These are phyloP conservation scores for Aspergillus eucalypticola DNA, from an alignment of 2,329 filamentous ascomycete species.

Conservation along the genomic window DNA sequence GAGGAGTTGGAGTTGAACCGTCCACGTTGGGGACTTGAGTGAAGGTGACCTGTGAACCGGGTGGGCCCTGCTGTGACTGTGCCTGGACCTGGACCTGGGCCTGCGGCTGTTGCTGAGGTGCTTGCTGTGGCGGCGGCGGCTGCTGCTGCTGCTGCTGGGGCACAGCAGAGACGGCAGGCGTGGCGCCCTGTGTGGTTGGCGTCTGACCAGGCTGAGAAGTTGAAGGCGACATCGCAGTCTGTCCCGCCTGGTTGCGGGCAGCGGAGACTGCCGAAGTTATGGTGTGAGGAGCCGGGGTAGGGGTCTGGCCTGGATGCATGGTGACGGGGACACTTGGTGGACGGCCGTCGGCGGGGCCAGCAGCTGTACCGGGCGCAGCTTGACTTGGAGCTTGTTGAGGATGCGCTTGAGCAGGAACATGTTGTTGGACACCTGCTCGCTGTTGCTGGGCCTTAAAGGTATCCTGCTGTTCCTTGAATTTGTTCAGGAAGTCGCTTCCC, in stretches of 20 bases:
- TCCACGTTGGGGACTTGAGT: slow-evolving; percentile 34
- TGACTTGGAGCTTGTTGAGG: slow-evolving; percentile 20
- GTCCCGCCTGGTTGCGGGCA: slow-evolving; percentile 42
- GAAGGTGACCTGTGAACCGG: slow-evolving; percentile 31
- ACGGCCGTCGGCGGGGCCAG: slow-evolving; percentile 21
- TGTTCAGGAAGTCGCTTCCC: slow-evolving; percentile 48
- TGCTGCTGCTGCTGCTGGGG: slow-evolving; percentile 17
- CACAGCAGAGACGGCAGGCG: slow-evolving; percentile 26
- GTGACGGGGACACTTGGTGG: slow-evolving; percentile 28
- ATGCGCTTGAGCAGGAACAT: slow-evolving; percentile 20
- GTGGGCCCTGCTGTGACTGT: slow-evolving; percentile 33
- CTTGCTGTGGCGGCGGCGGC: slow-evolving; percentile 18
- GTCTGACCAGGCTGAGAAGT: slow-evolving; percentile 36
- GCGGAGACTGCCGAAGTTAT: slow-evolving; percentile 52
- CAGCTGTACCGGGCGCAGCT: slow-evolving; percentile 21
- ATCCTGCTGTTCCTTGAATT: slow-evolving; percentile 52
- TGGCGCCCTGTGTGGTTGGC: slow-evolving; percentile 30
- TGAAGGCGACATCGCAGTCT: slow-evolving; percentile 40
- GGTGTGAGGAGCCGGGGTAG: slow-evolving; percentile 46
- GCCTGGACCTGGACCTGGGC: slow-evolving; percentile 32
- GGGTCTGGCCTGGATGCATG: slow-evolving; percentile 36
- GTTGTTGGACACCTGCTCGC: slow-evolving; percentile 22
- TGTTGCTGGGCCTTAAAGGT: slow-evolving; percentile 43
- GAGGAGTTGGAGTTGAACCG: slow-evolving; percentile 34
- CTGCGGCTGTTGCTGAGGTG: slow-evolving; percentile 21